Percentiles rank a stretch among this genome's conserved stretches.
Evolutionary conservation across 805 yeast genomes (phyloP).

Genomic region (Starmera caribaea): DNA sequence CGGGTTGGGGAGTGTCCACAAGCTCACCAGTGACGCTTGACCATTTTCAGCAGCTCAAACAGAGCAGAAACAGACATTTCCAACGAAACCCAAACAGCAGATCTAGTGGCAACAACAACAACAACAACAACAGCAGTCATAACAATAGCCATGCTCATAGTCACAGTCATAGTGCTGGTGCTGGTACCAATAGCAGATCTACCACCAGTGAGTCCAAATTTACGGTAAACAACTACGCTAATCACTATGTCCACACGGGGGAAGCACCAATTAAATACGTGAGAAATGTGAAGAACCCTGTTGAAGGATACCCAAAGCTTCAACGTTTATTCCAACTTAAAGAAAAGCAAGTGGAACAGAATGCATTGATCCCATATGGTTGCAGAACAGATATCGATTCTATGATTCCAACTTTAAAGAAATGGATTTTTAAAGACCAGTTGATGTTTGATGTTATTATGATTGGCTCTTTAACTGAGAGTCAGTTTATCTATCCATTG

Average conservation of each 20-base stretch:
- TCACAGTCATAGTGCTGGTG: too few species aligned
- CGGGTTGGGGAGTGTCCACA: conserved; percentile 2
- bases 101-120: conserved; percentile 2
- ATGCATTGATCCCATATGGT: conserved; percentile 60
- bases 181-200: neutral
- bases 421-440: conserved; percentile 50
- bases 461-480: conserved; percentile 79
- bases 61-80: conserved; percentile 1
- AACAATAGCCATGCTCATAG: conserved; percentile 3
- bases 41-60: neutral
- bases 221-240: conserved; percentile 65
- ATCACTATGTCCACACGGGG: conserved; percentile 56
- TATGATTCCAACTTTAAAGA: conserved; percentile 46
- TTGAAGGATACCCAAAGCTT: conserved; percentile 81
- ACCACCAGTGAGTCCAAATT: conserved; percentile 6
- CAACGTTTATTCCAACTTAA: conserved; percentile 61
- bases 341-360: conserved; percentile 39
- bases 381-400: conserved; percentile 39
- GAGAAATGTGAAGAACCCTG: conserved; percentile 54
- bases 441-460: conserved; percentile 81
- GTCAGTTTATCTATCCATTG: conserved; percentile 55
- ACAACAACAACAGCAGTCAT: conserved; percentile 5
- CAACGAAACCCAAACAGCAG: neutral
- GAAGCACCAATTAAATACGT: conserved; percentile 54
- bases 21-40: conserved; percentile 6